Percentiles rank a stretch among this genome's conserved stretches.
Conservation (phyloP, 1,139 yeast species). For the Sugiyamaella japonica region DNA sequence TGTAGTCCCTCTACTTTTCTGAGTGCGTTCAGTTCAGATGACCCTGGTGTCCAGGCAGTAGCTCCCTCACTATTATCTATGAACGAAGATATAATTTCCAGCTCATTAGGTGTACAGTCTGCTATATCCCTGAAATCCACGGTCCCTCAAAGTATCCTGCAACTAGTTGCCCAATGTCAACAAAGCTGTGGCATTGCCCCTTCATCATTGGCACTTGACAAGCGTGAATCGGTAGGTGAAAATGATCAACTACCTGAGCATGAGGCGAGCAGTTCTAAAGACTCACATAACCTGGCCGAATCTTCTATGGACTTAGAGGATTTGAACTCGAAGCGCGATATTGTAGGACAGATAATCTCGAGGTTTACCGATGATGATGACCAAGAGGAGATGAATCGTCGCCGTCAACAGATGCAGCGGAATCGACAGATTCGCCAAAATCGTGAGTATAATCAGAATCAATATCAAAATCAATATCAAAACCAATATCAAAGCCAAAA, state of each 20-base stretch:
- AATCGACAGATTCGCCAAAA: constrained; percentile 6
- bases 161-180: constrained; percentile 7
- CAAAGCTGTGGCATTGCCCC: neutral
- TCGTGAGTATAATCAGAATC: neutral
- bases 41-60: constrained; percentile 26
- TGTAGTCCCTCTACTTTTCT: constrained; percentile 23
- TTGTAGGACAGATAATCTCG: constrained; percentile 11
- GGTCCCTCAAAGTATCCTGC: constrained; percentile 8
- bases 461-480: neutral
- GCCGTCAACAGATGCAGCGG: constrained; percentile 9
- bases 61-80: constrained; percentile 11
- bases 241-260: neutral
- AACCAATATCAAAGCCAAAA: constrained; percentile 7
- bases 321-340: constrained; percentile 1
- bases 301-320: neutral
- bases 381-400: neutral
- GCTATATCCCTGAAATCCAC: neutral
- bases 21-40: constrained; percentile 25
- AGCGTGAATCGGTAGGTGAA: neutral
- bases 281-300: neutral
- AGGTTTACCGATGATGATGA: constrained; percentile 14
- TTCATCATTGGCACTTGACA: neutral
- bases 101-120: constrained; percentile 4
- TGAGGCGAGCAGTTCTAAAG: neutral
- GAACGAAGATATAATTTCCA: constrained; percentile 2